Evolutionary conservation across 345 rosid genomes (phyloP).

Genomic region (Brassica carinata): DNA sequence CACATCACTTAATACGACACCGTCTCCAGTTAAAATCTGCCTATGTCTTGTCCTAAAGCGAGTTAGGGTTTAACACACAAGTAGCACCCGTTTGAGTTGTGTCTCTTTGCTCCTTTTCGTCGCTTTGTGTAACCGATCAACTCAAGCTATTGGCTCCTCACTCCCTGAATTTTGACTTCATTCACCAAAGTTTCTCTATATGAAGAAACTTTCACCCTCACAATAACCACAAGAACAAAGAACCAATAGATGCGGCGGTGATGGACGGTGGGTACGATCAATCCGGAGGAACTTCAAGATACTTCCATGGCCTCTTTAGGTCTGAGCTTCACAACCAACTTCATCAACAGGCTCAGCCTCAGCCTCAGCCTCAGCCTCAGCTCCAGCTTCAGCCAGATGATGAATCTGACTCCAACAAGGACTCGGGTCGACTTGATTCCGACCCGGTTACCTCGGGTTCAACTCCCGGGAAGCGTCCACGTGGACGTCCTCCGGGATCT

Average conservation of each 20-base stretch:
- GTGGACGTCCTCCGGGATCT: slow-evolving; percentile 84
- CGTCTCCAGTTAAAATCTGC: slow-evolving; percentile 31
- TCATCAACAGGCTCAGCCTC: slow-evolving; percentile 18
- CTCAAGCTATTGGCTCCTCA: slow-evolving; percentile 41
- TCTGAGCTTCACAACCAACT: slow-evolving; percentile 46
- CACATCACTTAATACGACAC: slow-evolving; percentile 27
- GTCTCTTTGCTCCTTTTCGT: slow-evolving; percentile 42
- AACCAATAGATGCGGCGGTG: slow-evolving; percentile 28
- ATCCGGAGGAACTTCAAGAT: slow-evolving; percentile 38
- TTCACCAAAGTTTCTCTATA: slow-evolving; percentile 23
- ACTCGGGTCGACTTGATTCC: slow-evolving; percentile 27
- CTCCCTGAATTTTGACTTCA: slow-evolving; percentile 38
- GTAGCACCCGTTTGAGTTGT: slow-evolving; percentile 23
- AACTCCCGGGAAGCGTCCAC: slow-evolving; percentile 55
- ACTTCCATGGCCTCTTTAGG: slow-evolving; percentile 50
- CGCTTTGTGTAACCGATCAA: slow-evolving; percentile 44
- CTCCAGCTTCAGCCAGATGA: slow-evolving; percentile 40
- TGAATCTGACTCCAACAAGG: slow-evolving; percentile 41
- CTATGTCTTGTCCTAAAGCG: slow-evolving; percentile 34
- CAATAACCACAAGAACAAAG: slow-evolving; percentile 18
- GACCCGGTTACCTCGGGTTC: slow-evolving; percentile 40
- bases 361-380: slow-evolving; percentile 21
- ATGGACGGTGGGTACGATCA: slow-evolving; percentile 46
- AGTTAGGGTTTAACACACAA: slow-evolving; percentile 42
- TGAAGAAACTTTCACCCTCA: slow-evolving; percentile 22